These are phyloP conservation scores for Psilocybe sp. DNA, from an alignment of 768 basidiomycete species.

Conservation along the genomic window DNA sequence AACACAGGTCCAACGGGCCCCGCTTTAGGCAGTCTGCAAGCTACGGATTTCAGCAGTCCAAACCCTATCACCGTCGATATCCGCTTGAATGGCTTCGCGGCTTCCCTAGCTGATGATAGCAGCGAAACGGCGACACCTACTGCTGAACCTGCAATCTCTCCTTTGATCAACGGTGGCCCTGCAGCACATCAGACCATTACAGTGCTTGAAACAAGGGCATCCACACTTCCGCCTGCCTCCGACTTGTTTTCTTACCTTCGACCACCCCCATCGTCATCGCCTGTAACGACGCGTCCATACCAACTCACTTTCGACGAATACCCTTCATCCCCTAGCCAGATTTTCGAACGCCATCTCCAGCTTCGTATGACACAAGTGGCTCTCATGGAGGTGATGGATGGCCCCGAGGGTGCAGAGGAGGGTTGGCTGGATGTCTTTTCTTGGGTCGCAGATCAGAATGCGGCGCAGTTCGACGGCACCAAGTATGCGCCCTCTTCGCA, in stretches of 20 bases:
- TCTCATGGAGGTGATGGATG: constrained; percentile 79
- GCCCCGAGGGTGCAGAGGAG: constrained; percentile 76
- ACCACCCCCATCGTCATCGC: background rate
- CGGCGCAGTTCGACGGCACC: constrained; percentile 8
- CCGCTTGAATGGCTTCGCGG: no score
- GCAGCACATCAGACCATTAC: background rate
- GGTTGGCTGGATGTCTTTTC: constrained; percentile 84
- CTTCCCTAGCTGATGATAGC: no score
- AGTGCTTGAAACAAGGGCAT: constrained; percentile 13
- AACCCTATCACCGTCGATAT: no score
- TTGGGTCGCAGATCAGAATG: constrained; percentile 72
- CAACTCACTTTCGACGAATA: constrained; percentile 22
- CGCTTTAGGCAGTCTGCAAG: no score
- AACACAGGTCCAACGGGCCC: no score
- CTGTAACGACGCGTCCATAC: background rate
- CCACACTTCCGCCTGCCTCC: constrained; percentile 35
- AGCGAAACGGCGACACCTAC: no score
- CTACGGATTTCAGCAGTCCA: no score
- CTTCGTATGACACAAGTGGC: constrained; percentile 84
- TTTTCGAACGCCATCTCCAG: constrained; percentile 79
- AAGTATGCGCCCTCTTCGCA: background rate
- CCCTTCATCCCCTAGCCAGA: constrained; percentile 48
- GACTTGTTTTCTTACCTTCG: constrained; percentile 15
- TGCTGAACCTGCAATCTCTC: no score
- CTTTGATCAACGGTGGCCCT: background rate